Percentiles rank a stretch among this genome's conserved stretches.
Evolutionary conservation across 805 yeast genomes (phyloP).

Genomic region (Starmerella asiatica): DNA sequence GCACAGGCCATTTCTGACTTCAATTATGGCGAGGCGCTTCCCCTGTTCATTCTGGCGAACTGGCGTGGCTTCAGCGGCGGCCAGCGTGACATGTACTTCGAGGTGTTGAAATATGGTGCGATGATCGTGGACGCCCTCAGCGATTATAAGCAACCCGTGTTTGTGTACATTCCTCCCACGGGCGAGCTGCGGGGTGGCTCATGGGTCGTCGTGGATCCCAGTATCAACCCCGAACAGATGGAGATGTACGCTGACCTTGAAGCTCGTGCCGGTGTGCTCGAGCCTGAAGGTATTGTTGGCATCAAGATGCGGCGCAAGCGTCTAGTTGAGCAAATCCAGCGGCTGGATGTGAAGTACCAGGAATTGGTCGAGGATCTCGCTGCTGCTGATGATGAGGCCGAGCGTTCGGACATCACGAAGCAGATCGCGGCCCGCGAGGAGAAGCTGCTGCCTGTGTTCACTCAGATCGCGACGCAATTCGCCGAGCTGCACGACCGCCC

Average conservation of each 20-base stretch:
- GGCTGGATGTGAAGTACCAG: slow-evolving; percentile 68
- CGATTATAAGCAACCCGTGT: slow-evolving; percentile 90
- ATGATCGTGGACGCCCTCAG: slow-evolving; percentile 94
- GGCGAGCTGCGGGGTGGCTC: slow-evolving; percentile 99
- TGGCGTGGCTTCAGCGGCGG: slow-evolving; percentile 99
- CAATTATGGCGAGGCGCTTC: slow-evolving; percentile 95
- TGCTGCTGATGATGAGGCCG: slow-evolving; percentile 43
- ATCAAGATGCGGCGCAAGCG: slow-evolving; percentile 93
- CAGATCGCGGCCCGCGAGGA: slow-evolving; percentile 68
- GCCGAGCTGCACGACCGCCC: slow-evolving; percentile 97
- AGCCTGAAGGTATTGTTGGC: slow-evolving; percentile 99
- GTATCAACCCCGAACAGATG: slow-evolving; percentile 93
- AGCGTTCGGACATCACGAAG: slow-evolving; percentile 48
- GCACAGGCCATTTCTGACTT: slow-evolving; percentile 97
- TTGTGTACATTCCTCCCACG: slow-evolving; percentile 93
- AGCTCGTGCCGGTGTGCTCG: slow-evolving; percentile 93
- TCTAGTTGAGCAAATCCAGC: slow-evolving; percentile 75
- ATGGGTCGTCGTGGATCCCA: slow-evolving; percentile 99
- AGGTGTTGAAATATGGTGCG: slow-evolving; percentile 92
- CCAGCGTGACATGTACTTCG: slow-evolving; percentile 98
- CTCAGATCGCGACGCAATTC: slow-evolving; percentile 86
- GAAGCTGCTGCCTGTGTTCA: slow-evolving; percentile 69
- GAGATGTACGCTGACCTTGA: slow-evolving; percentile 98
- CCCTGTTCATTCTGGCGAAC: slow-evolving; percentile 93
- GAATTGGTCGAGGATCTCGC: slow-evolving; percentile 42